Percentiles rank a stretch among this genome's conserved stretches.
Conservation (phyloP, 2,329 filamentous ascomycete species). For the Harringtonia lauricola region DNA sequence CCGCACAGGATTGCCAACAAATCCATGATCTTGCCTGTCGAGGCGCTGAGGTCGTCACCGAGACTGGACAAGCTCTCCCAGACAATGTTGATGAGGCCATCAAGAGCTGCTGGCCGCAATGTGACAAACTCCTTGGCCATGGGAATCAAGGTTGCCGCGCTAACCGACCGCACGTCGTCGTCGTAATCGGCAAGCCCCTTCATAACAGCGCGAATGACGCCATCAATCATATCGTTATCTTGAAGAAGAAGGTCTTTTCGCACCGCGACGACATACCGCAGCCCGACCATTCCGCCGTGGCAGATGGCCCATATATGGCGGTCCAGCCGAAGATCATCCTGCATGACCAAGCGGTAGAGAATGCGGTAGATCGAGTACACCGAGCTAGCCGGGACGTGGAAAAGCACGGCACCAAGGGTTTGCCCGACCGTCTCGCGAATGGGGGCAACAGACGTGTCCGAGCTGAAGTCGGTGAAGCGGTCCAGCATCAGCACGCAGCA, state of each 20-base stretch:
- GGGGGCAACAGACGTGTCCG: slow-evolving; percentile 91
- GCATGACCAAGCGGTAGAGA: slow-evolving; percentile 84
- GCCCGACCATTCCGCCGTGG: slow-evolving; percentile 94
- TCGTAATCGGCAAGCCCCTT: slow-evolving; percentile 84
- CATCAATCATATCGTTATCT: slow-evolving; percentile 79
- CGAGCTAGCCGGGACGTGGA: slow-evolving; percentile 66
- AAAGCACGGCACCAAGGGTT: slow-evolving; percentile 78
- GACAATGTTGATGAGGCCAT: slow-evolving; percentile 81
- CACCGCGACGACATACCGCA: slow-evolving; percentile 91
- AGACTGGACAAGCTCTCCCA: slow-evolving; percentile 96
- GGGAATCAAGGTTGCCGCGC: slow-evolving; percentile 91
- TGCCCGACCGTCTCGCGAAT: slow-evolving; percentile 94
- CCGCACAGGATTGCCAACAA: slow-evolving; percentile 89
- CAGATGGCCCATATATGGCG: slow-evolving; percentile 85
- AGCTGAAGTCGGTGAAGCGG: slow-evolving; percentile 94
- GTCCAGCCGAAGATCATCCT: slow-evolving; percentile 65
- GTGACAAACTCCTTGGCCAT: slow-evolving; percentile 92
- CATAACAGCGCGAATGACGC: slow-evolving; percentile 86
- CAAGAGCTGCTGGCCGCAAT: slow-evolving; percentile 66
- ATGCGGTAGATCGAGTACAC: slow-evolving; percentile 79
- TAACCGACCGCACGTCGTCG: slow-evolving; percentile 93
- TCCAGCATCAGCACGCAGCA: slow-evolving; percentile 96
- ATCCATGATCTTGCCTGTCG: slow-evolving; percentile 98
- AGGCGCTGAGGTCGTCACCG: slow-evolving; percentile 94
- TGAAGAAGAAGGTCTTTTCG: slow-evolving; percentile 83